A percentile compares a stretch with the other conserved stretches of the same genome.
phyloP scores from a whole-genome alignment of 2,329 filamentous ascomycete species.

The Cytospora mali region DNA sequence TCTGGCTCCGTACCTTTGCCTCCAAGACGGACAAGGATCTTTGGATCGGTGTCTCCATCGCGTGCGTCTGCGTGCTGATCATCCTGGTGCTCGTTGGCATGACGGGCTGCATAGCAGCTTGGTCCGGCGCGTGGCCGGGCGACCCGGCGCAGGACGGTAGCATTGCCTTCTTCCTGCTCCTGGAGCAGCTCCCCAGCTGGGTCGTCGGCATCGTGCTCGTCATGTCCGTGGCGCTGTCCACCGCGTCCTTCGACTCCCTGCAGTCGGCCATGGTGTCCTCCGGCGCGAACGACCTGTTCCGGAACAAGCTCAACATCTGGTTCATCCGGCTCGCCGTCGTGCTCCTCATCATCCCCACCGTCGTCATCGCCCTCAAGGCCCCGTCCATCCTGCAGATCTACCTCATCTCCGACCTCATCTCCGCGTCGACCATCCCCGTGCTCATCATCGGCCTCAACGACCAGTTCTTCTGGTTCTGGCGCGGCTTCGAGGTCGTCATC shows the following conservation, averaged over 20 bases:
- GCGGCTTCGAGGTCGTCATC: conserved; percentile 77
- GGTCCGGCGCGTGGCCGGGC: conserved; percentile 73
- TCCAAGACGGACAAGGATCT: conserved; percentile 79
- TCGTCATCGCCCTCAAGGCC: conserved; percentile 73
- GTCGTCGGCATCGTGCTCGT: conserved; percentile 81
- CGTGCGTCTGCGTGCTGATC: conserved; percentile 64
- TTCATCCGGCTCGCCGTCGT: conserved; percentile 71
- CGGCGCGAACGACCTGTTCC: conserved; percentile 81
- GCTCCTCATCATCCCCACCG: conserved; percentile 71
- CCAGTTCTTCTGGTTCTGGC: conserved; percentile 70
- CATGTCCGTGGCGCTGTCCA: conserved; percentile 77
- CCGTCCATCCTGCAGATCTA: conserved; percentile 80
- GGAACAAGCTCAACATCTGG: conserved; percentile 78
- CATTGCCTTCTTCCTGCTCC: conserved; percentile 74
- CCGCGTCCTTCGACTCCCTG: conserved; percentile 77
- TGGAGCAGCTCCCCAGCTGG: conserved; percentile 74
- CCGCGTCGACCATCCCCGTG: conserved; percentile 74
- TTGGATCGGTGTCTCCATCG: conserved; percentile 72
- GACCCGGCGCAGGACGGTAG: conserved; percentile 62
- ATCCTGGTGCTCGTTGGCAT: conserved; percentile 74
- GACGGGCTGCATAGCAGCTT: conserved; percentile 74
- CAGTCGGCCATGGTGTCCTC: conserved; percentile 86
- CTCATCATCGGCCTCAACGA: conserved; percentile 72
- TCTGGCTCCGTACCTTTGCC: conserved; percentile 84
- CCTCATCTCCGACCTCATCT: conserved; percentile 79